phyloP scores from a whole-genome alignment of 495 filamentous ascomycete species.

The Collariella sp. region DNA sequence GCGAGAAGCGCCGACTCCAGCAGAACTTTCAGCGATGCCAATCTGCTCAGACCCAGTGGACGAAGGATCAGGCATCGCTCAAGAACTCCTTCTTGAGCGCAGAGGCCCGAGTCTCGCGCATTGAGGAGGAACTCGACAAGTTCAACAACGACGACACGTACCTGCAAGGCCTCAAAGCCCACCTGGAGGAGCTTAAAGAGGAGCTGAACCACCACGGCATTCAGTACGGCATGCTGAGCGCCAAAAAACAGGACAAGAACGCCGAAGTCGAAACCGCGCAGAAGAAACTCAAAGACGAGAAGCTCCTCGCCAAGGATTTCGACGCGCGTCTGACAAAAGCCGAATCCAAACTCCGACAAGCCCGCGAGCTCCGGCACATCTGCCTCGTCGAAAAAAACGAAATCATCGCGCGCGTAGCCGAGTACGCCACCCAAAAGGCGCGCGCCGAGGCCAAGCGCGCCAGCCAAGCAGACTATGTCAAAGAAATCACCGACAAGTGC shows the following conservation, averaged over 20 bases:
- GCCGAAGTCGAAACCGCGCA: slow-evolving; percentile 24
- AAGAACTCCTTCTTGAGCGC: slow-evolving; percentile 20
- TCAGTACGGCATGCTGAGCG: slow-evolving; percentile 32
- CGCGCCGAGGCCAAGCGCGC: slow-evolving; percentile 40
- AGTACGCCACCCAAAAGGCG: slow-evolving; percentile 40
- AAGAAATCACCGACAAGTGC: slow-evolving; percentile 52
- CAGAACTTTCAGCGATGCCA: slow-evolving; percentile 50
- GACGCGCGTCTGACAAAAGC: slow-evolving; percentile 45
- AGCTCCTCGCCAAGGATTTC: slow-evolving; percentile 38
- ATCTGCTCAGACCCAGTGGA: slow-evolving; percentile 48
- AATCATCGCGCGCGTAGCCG: slow-evolving; percentile 45
- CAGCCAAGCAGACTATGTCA: slow-evolving; percentile 38
- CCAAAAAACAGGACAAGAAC: slow-evolving; percentile 34
- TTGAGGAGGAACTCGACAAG: slow-evolving; percentile 32
- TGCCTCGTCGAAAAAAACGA: slow-evolving; percentile 59
- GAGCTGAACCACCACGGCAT: slow-evolving; percentile 33
- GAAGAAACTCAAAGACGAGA: slow-evolving; percentile 18
- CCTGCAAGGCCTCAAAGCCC: slow-evolving; percentile 27
- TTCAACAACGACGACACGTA: slow-evolving; percentile 38
- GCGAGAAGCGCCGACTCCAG: slow-evolving; percentile 40
- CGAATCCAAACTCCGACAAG: slow-evolving; percentile 46
- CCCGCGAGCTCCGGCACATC: slow-evolving; percentile 42
- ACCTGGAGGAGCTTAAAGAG: slow-evolving; percentile 24
- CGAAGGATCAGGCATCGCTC: slow-evolving; percentile 23
- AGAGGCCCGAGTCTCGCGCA: slow-evolving; percentile 17